Conservation (phyloP, 805 yeast genomes). For the Isabelozyma gotoi region DNA sequence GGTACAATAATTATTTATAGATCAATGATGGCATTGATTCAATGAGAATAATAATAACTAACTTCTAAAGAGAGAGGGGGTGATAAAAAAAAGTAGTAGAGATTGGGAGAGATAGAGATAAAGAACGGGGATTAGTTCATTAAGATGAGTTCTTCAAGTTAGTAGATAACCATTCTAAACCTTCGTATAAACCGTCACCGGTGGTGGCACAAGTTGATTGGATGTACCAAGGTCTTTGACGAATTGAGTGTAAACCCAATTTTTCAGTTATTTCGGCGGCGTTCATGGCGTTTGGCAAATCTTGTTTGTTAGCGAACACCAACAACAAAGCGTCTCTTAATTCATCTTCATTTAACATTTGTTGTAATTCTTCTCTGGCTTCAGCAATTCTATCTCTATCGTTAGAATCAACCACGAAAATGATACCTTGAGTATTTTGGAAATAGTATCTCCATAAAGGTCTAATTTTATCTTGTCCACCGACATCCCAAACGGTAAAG, state of each 20-base stretch:
- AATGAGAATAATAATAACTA: not conserved
- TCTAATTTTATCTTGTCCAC: slow-evolving; percentile 99
- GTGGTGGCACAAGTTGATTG: slow-evolving; percentile 99
- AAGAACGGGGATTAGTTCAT: slow-evolving; percentile 5
- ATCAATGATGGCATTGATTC: not conserved
- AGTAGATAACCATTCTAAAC: slow-evolving; percentile 94
- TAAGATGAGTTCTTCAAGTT: slow-evolving; percentile 63
- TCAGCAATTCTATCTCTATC: slow-evolving; percentile 97
- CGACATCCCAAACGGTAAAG: slow-evolving; percentile 98
- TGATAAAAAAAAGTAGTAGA: not conserved
- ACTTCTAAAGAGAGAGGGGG: slow-evolving; percentile 1
- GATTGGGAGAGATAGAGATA: not conserved
- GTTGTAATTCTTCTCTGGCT: slow-evolving; percentile 97
- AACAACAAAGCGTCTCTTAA: slow-evolving; percentile 93
- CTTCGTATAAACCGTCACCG: slow-evolving; percentile 97
- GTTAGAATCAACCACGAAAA: slow-evolving; percentile 95
- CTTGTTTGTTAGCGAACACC: slow-evolving; percentile 98
- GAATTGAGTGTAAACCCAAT: slow-evolving; percentile 92
- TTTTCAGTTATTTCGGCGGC: slow-evolving; percentile 98
- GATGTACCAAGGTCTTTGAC: slow-evolving; percentile 99
- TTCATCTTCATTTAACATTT: slow-evolving; percentile 98
- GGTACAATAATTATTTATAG: not conserved
- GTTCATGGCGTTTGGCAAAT: slow-evolving; percentile 98
- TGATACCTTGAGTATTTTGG: slow-evolving; percentile 98
- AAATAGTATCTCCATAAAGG: slow-evolving; percentile 98